Base-by-base conservation (phyloP, 1,139 yeast genomes). In the Sugiyamaella castrensis region DNA sequence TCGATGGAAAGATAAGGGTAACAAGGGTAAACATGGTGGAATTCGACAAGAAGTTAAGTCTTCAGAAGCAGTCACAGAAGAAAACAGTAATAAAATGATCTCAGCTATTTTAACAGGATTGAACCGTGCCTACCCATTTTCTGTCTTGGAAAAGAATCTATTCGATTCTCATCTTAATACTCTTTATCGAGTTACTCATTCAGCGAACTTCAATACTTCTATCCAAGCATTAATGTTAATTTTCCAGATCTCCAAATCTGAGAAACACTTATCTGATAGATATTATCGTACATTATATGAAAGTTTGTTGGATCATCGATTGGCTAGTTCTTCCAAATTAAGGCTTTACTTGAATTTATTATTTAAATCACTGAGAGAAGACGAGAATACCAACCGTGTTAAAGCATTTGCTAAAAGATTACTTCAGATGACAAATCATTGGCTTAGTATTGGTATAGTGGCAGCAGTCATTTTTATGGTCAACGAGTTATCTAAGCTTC, bases 51-150 rank as follows among this genome's bases (percentile, higher is more conserved):
- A 73, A 46, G 81, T 74, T 42, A 87, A 87, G 66, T 75, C 88
- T 12, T 84, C 82, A 52, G 75, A 73, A 46, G 95, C 87, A 9
- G 73, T 86, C 4, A 69, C 83, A 40, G 96, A 88, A 65, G 98
- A 92, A 63, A 87, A 84, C 62, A 86, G 83, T 61, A 78, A 95
- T 38, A 87, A 87, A 63, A 72, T 92, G 60, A 88, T 91, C 59
- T 84, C 96, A 32, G 97, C 96, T 16, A 78, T 94, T 53, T 79
- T 92, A 56, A 89, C 98, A 1, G 99, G 99, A 57, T 79, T 92
- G 54, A 94, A 94, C 67, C 85, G 99, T 71, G 94, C 98, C 0
- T 91, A 87, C 75, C 98, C 98, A 50, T 92, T 87, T 65, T 83
- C 96, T 1, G 77, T 80, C 53, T 74, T 94, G 50, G 86, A 95